Base-by-base conservation (phyloP, 164 flowering plant genomes). In the Piper longum region DNA sequence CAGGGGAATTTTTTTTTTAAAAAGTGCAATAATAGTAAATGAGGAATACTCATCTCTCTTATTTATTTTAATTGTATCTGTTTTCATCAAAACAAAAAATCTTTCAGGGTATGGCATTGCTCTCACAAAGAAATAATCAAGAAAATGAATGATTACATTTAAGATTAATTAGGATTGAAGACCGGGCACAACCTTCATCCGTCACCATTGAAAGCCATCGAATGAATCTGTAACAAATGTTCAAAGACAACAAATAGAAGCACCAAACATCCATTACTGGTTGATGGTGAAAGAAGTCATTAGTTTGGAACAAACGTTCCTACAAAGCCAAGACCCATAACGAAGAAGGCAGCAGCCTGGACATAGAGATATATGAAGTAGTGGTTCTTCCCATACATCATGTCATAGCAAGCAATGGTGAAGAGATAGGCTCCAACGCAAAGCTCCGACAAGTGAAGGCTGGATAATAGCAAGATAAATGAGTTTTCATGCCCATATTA, bases 321-420 rank as follows among this genome's bases (percentile, higher is more conserved):
- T 26, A 90, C 67, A 56, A 85, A 83, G 13, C 93, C 95, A 51
- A 88, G 82, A 11, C 95, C 97, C 60, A 66, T 58, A 45, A 85
- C 66, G 72, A 88, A 82, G 83, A 88, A 90, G 62, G 97, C 84
- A 0, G 78, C 57, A 9, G 95, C 76, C 74, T 90, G 97, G 12
- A 72, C 61, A 62, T 57, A 86, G 44, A 90, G 86, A 71, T 81
- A 90, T 6, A 90, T 45, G 81, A 73, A 90, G 76, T 67, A 88
- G 67, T 79, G 78, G 67, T 77, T 83, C 56, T 82, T 80, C 63
- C 95, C 95, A 54, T 69, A 82, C 18, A 73, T 64, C 9, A 82
- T 12, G 64, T 88, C 91, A 51, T 86, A 88, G 73, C 84, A 79
- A 0, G 80, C 95, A 54, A 83, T 78, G 57, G 82, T 74, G 76